These are phyloP conservation scores for Phlebiopsis flavidoalba DNA, from an alignment of 768 basidiomycete genomes.

Conservation along the genomic window DNA sequence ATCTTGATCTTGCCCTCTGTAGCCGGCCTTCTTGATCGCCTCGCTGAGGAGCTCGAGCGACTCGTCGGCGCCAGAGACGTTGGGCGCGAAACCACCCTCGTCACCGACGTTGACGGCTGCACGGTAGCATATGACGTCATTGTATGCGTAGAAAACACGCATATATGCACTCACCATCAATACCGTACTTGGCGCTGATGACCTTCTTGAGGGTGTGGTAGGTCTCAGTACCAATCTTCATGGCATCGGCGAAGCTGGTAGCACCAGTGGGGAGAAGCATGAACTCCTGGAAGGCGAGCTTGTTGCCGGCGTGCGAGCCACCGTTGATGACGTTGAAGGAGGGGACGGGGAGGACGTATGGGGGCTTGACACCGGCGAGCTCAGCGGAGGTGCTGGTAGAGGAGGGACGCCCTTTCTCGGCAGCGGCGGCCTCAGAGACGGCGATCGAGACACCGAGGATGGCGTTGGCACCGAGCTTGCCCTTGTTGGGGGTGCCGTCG, in stretches of 20 bases:
- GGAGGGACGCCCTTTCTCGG: constrained; percentile 90
- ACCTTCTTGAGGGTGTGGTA: constrained; percentile 99
- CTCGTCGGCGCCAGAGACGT: constrained; percentile 95
- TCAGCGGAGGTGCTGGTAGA: constrained; percentile 91
- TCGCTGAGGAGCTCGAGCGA: constrained; percentile 92
- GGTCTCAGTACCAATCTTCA: constrained; percentile 98
- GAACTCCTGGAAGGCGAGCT: constrained; percentile 99
- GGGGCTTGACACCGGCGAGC: constrained; percentile 91
- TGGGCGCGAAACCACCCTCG: constrained; percentile 99
- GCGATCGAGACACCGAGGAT: constrained; percentile 99
- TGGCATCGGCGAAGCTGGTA: constrained; percentile 85
- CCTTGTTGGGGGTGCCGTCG: constrained; percentile 97
- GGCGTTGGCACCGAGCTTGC: constrained; percentile 98
- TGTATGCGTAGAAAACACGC: neutral
- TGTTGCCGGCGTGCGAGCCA: constrained; percentile 99
- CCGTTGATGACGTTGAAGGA: constrained; percentile 99
- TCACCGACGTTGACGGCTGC: constrained; percentile 98
- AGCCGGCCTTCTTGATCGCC: constrained; percentile 97
- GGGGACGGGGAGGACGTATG: constrained; percentile 88
- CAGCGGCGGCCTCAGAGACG: constrained; percentile 88
- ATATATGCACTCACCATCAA: constrained; percentile 67
- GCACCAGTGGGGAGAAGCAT: constrained; percentile 98
- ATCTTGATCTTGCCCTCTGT: constrained; percentile 99
- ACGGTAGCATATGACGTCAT: neutral
- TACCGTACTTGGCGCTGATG: constrained; percentile 98